Conservation (phyloP, 106 monocot genomes). For the Triglochin maritima region DNA sequence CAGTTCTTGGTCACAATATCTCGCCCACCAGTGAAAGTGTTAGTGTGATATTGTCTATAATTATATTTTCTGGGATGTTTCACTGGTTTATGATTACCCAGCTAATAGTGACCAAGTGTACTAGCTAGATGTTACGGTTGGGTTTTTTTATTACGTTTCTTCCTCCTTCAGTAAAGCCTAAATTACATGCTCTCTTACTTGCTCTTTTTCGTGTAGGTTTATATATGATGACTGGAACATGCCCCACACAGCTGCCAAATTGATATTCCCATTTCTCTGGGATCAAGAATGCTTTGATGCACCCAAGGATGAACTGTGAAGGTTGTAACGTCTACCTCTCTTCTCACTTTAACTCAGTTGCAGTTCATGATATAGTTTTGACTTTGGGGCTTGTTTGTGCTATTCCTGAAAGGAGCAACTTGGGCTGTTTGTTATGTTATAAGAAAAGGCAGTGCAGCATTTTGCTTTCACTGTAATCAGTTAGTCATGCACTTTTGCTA, state of each 20-base stretch:
- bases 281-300: conserved; percentile 21
- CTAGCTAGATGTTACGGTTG: not conserved
- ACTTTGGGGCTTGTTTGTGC: too few relatives aligned
- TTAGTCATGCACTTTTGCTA: too few relatives aligned
- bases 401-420: too few relatives aligned
- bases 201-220: conserved; percentile 8
- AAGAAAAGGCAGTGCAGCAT: too few relatives aligned
- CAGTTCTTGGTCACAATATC: conserved; percentile 80
- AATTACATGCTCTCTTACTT: not conserved
- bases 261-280: conserved; percentile 28
- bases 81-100: not conserved
- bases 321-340: too few relatives aligned
- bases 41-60: conserved; percentile 9
- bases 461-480: too few relatives aligned
- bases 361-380: too few relatives aligned
- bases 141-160: too few relatives aligned
- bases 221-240: conserved; percentile 30
- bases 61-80: too few relatives aligned
- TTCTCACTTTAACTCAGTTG: too few relatives aligned
- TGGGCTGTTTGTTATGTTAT: too few relatives aligned
- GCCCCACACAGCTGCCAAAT: conserved; percentile 25
- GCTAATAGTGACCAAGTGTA: not conserved
- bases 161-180: not conserved
- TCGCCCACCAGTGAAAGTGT: conserved; percentile 88
- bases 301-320: conserved; percentile 23